Base-by-base conservation (phyloP, 345 rosid genomes). In the Isatis tinctoria region DNA sequence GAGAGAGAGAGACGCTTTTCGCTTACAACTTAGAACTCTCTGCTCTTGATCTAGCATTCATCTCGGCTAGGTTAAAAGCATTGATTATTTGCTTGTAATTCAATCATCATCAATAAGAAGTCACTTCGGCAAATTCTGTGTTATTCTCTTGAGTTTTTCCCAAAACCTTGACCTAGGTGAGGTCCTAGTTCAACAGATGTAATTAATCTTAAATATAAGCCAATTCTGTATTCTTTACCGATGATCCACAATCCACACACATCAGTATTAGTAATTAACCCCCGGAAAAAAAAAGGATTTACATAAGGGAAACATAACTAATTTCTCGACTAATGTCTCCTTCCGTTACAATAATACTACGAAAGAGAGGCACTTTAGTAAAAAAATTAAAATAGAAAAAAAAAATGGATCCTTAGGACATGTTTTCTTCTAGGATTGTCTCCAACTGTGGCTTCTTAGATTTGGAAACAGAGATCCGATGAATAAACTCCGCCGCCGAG, bases 391-490 rank as follows among this genome's bases (percentile, higher is more conserved):
- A 13, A 4, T 12, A 41, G 4, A 41, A 41, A 4, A 13, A 8
- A 18, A 41, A 10, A 20, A 28, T 6, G 35, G 36, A 14, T 17
- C n/a, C 41, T 12, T 65, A 53, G n/a, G 64, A 27, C 65, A 60
- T 16, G 7, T 81, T 83, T 69, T 89, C 87, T 78, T 91, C 97
- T 8, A 53, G 76, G 4, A 89, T 91, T 3, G 96, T 89, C 69
- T 86, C 93, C 77, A 91, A 72, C 81, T 70, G 36, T 47, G 97
- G 96, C 69, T 87, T 91, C 88, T 78, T 89, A n/a, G 97, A 91
- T 82, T 87, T 84, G 0, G 87, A 78, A 74, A 86, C 72, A 14
- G 97, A 89, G 69, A 89, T 53, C 30, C 90, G 67, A 53, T 86
- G 73, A 75, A 72, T 80, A 65, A 79, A 85, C 81, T 85, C 93